Percentiles rank a stretch among this genome's conserved stretches.
Evolutionary conservation across 176 grass and related monocot genomes (phyloP).

Genomic region (Alopecurus myosuroides): DNA sequence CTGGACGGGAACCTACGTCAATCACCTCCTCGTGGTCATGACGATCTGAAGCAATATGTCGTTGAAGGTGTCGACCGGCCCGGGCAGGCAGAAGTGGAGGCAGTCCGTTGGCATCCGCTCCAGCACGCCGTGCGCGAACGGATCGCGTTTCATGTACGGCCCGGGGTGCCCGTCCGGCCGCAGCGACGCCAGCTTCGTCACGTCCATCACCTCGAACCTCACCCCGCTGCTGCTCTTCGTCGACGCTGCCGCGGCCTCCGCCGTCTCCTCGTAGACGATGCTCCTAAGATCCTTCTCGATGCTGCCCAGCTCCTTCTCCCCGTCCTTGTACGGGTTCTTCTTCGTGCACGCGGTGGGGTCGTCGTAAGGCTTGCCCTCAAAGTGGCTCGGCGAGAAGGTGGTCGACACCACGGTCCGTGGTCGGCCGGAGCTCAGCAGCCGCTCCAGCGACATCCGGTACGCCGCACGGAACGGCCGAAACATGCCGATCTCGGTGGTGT

Average conservation of each 20-base stretch:
- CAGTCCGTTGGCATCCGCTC: no score
- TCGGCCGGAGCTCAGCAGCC: slow-evolving; percentile 18
- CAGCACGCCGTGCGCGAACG: no score
- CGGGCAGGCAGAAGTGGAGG: no score
- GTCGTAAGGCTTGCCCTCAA: slow-evolving; percentile 30
- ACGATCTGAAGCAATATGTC: slow-evolving; percentile 39
- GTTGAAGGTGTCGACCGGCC: no score
- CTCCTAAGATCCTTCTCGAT: slow-evolving; percentile 32
- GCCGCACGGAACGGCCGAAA: slow-evolving; percentile 37
- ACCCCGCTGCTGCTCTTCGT: neutral
- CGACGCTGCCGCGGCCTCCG: neutral
- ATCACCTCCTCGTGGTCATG: neutral
- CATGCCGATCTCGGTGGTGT: slow-evolving; percentile 53
- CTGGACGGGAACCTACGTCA: neutral
- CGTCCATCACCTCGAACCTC: no score
- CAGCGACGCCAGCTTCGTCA: no score
- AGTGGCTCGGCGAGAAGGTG: slow-evolving; percentile 61
- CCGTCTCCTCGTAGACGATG: slow-evolving; percentile 47
- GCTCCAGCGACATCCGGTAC: neutral
- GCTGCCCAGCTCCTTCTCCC: slow-evolving; percentile 46
- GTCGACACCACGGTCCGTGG: slow-evolving; percentile 24
- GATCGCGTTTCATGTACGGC: no score
- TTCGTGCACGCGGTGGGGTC: slow-evolving; percentile 43
- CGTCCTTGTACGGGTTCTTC: slow-evolving; percentile 43
- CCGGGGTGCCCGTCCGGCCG: no score